These are phyloP conservation scores for Populus deltoides DNA, from an alignment of 345 rosid genomes.

Conservation along the genomic window DNA sequence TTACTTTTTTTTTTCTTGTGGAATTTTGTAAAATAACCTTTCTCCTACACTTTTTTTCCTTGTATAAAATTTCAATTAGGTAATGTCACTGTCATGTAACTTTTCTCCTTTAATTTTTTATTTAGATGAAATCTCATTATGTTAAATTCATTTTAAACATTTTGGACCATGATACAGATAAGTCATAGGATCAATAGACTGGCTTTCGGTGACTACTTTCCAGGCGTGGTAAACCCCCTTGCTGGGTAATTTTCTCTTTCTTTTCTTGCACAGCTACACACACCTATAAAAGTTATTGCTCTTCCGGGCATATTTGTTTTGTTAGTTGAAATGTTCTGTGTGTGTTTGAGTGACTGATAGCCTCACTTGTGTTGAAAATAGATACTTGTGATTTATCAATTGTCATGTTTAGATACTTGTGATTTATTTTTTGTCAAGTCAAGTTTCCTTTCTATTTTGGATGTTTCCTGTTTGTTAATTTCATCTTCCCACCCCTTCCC, in stretches of 20 bases:
- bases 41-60: too few species aligned
- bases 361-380: not conserved
- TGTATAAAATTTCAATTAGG: not conserved
- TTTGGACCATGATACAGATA: constrained; percentile 43
- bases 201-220: constrained; percentile 81
- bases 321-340: not conserved
- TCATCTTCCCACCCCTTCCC: not conserved
- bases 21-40: not conserved
- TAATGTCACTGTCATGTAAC: not conserved
- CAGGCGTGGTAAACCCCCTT: constrained; percentile 96
- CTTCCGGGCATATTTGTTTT: not conserved
- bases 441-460: not conserved
- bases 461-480: not conserved
- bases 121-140: too few species aligned
- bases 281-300: not conserved
- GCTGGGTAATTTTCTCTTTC: constrained; percentile 55
- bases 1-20: not conserved
- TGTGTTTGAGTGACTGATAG: not conserved
- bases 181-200: constrained; percentile 88
- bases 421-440: not conserved
- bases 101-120: not conserved
- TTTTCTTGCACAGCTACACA: constrained; percentile 8
- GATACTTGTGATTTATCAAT: not conserved
- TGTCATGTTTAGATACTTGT: not conserved
- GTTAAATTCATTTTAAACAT: too few species aligned